Base-by-base conservation (phyloP, 1,284 basidiomycete genomes). In the Kwoniella shivajii region DNA sequence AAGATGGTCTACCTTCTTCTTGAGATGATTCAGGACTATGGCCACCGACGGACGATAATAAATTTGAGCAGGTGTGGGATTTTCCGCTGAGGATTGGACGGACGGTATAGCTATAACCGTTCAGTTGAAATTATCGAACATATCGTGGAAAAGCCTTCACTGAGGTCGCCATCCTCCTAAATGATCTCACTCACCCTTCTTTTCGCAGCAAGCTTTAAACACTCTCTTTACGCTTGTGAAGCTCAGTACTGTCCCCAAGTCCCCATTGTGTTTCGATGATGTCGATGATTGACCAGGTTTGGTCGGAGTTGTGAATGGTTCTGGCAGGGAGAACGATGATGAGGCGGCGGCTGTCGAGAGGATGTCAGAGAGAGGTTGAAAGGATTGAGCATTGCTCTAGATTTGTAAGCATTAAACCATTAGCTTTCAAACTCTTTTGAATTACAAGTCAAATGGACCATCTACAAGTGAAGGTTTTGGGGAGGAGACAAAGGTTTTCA, bases 311-410 rank as follows among this genome's bases (percentile, higher is more conserved):
- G 69, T 60, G 54, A 74, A 76, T 4, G 75, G 67, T 3, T 63
- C 61, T 3, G 56, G 44, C 26, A 72, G 64, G 10, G 63, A 47
- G 44, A 69, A 74, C 1, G 49, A 14, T 0, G 64, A 27, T 0
- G 50, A 55, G 10, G 60, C 36, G 1, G 66, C 38, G 0, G 64
- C 64, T 2, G 65, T 64, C 3, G 72, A 56, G 24, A 75, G 53
- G 29, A 76, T 64, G 55, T 75, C 73, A 4, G 64, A 43, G 4
- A 76, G 60, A 7, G 73, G 72, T 48, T 75, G 75, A 57, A 72
- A 76, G 6, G 38, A 51, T 18, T 43, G 41, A 3, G 29, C 41
- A 46, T 44, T 37, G 38, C 22, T 48, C 34, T 22, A 13, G n/a
- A n/a, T n/a, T n/a, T n/a, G n/a, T n/a, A n/a, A n/a, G n/a, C n/a